These are phyloP conservation scores for Phytopythium chamaehyphon DNA, from an alignment of 352 stramenopile genomes.

Conservation along the genomic window DNA sequence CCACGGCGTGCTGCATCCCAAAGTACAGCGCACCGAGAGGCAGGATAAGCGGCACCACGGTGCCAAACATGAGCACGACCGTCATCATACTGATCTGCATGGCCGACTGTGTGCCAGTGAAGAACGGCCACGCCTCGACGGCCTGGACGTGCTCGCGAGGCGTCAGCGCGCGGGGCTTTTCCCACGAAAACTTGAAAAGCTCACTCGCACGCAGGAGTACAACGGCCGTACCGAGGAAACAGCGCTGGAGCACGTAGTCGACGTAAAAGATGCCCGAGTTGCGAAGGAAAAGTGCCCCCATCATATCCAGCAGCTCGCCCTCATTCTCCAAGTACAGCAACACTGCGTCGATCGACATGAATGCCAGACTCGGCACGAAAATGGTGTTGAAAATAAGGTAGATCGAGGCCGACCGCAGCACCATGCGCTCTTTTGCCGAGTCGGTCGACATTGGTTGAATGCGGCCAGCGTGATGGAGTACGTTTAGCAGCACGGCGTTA, in stretches of 20 bases:
- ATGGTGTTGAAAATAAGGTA: slow-evolving; percentile 89
- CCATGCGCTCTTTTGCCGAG: slow-evolving; percentile 80
- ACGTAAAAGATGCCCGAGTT: slow-evolving; percentile 89
- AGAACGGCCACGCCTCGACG: slow-evolving; percentile 77
- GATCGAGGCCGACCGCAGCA: slow-evolving; percentile 70
- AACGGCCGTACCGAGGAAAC: slow-evolving; percentile 75
- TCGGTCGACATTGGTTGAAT: slow-evolving; percentile 85
- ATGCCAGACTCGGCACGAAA: slow-evolving; percentile 80
- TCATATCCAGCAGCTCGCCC: slow-evolving; percentile 72
- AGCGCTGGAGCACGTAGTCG: slow-evolving; percentile 83
- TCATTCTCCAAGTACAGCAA: slow-evolving; percentile 73
- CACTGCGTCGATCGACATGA: slow-evolving; percentile 84
- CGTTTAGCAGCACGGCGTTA: slow-evolving; percentile 83
- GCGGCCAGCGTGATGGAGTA: slow-evolving; percentile 70
- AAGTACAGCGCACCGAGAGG: slow-evolving; percentile 82
- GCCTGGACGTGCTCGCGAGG: slow-evolving; percentile 59
- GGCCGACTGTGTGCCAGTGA: slow-evolving; percentile 77
- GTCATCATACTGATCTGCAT: slow-evolving; percentile 84
- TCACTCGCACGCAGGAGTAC: slow-evolving; percentile 74
- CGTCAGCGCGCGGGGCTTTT: slow-evolving; percentile 75
- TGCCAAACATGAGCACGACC: slow-evolving; percentile 82
- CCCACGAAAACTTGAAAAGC: slow-evolving; percentile 77
- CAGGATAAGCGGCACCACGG: slow-evolving; percentile 80
- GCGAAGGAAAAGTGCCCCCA: slow-evolving; percentile 82
- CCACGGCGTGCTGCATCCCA: slow-evolving; percentile 75